Evolutionary conservation across 1,284 basidiomycete species (phyloP).

Genomic region (Tremellales sp.): DNA sequence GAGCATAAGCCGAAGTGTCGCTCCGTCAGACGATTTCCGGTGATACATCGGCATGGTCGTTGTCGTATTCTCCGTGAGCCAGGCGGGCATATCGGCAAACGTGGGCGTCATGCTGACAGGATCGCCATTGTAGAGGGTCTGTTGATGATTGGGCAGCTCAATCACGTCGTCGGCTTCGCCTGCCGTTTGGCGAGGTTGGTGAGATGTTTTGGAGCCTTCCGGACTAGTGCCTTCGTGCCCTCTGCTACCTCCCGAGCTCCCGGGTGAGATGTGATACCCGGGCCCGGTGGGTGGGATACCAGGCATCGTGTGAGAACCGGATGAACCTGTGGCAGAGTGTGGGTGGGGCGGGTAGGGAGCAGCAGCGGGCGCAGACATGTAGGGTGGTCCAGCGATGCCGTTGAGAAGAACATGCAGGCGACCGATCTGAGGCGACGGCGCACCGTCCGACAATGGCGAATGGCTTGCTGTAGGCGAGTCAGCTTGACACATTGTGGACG

Average conservation of each 20-base stretch:
- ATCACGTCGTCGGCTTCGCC: slow-evolving; percentile 13
- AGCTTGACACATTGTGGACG: too few species aligned
- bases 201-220: background rate
- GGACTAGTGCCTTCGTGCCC: background rate
- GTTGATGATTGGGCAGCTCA: slow-evolving; percentile 10
- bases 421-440: background rate
- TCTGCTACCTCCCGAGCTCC: background rate
- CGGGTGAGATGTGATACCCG: background rate
- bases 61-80: slow-evolving; percentile 26
- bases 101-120: slow-evolving; percentile 21
- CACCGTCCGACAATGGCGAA: too few species aligned
- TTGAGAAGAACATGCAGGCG: background rate
- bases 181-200: background rate
- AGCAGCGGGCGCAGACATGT: too few species aligned
- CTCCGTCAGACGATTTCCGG: slow-evolving; percentile 29
- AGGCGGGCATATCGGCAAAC: slow-evolving; percentile 30
- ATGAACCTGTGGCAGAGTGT: too few species aligned
- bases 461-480: too few species aligned
- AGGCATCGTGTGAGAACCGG: too few species aligned
- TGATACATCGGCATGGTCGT: slow-evolving; percentile 25
- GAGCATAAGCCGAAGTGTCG: slow-evolving; percentile 25
- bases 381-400: background rate
- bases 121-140: slow-evolving; percentile 27
- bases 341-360: too few species aligned
- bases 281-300: too few species aligned